Base-by-base conservation (phyloP, 2,329 filamentous ascomycete genomes). In the Onygenales sp. region DNA sequence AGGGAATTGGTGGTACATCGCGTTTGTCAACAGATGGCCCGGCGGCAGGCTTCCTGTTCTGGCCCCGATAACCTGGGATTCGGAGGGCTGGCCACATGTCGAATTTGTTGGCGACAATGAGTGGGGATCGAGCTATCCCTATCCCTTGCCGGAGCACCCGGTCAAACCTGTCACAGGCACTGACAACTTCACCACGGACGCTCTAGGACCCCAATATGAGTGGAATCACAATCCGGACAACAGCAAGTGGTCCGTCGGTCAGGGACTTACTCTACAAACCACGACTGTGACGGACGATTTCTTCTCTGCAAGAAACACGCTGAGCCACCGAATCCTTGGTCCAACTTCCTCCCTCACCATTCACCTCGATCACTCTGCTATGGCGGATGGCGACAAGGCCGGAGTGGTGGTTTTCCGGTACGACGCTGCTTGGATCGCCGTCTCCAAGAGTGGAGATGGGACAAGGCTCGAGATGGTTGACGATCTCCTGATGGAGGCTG, bases 181-280 rank as follows among this genome's bases (percentile, higher is more conserved):
- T 0, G 77, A 83, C 54, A 62, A 54, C 0, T 83, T 83, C 56
- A 49, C 56, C 0, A 75, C 74, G 0, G 59, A 65, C 0, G 56
- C 64, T 0, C 67, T 83, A 0, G 62, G 67, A 5, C 68, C 70
- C 0, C 65, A 73, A 2, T 83, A 77, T 76, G 80, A 83, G 61
- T 83, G 80, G 79, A 84, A 83, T 59, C 80, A 83, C 58, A 82
- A 83, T 61, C 80, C 80, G 0, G 78, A 83, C 52, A 69, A 64
- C 1, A 66, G 62, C 9, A 75, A 72, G 7, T 83, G 66, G 59
- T 62, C 59, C 1, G 67, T 80, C 8, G 62, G 67, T 40, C 62
- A 67, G 40, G 75, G 76, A 1, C 59, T 83, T 2, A 70, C 67
- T 0, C 67, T 83, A 1, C 65, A 63, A 31, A 76, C 79, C 2